Base-by-base conservation (phyloP, 805 yeast species). In the Henningerozyma blattae region DNA sequence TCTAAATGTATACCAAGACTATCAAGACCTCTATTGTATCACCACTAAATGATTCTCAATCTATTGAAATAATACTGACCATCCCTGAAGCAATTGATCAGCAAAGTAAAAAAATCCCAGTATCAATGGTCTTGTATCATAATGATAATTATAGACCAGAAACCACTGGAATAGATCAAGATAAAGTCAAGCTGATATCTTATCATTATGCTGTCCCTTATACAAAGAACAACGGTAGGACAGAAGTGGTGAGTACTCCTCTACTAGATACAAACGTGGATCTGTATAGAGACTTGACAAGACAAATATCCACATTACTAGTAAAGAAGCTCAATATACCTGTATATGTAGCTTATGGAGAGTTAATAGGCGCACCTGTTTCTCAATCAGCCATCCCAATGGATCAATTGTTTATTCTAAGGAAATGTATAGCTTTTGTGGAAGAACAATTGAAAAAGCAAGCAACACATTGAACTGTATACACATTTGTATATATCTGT, bases 161-260 rank as follows among this genome's bases (percentile, higher is more conserved):
- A n/a, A n/a, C n/a, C n/a, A n/a, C n/a, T n/a, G n/a, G n/a, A n/a
- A n/a, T n/a, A n/a, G n/a, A n/a, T n/a, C n/a, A 13, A 18, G 34
- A 32, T 13, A 34, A 40, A 3, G 31, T 34, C 12, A 38, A 32
- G 7, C 35, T 51, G 27, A 33, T 39, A 20, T 47, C 49, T 25
- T 51, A 51, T 34, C 48, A 48, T 38, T 51, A 51, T 33, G 44
- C 54, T 3, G 34, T 51, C 5, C 54, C 55, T n/a, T 38, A 34
- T 32, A 36, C 39, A 17, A 28, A 26, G 12, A 18, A n/a, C 15
- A 30, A 27, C 3, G n/a, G n/a, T n/a, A n/a, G n/a, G n/a, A 35
- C 34, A 18, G 43, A 44, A 7, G 52, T 50, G 5, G 42, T 48
- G 5, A 47, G 53, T 4, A 41, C 52, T 5, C 43, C 49, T 12